phyloP scores from a whole-genome alignment of 805 yeast genomes.

The Candida multigemmis region DNA sequence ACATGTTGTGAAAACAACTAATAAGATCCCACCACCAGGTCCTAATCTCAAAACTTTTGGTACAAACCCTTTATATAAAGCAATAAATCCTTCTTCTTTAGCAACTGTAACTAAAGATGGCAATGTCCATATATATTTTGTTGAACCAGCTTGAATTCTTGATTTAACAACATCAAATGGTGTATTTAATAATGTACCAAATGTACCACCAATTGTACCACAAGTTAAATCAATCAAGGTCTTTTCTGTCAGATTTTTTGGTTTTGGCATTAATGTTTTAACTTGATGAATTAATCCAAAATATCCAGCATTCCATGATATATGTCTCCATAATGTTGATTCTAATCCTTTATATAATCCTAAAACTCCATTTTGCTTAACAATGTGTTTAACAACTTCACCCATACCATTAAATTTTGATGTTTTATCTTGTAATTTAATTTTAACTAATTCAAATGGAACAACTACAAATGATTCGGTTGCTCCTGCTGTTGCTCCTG shows the following conservation, averaged over 20 bases:
- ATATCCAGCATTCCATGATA: conserved; percentile 96
- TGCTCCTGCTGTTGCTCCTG: conserved; percentile 99
- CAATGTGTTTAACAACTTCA: conserved; percentile 69
- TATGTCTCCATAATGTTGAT: conserved; percentile 96
- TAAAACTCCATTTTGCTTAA: conserved; percentile 66
- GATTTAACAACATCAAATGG: conserved; percentile 98
- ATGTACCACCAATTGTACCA: conserved; percentile 94
- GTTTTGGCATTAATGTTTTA: conserved; percentile 68
- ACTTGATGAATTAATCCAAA: conserved; percentile 92
- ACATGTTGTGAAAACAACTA: conserved; percentile 91
- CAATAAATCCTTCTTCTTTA: conserved; percentile 86
- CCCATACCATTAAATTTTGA: conserved; percentile 77
- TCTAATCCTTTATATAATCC: conserved; percentile 93
- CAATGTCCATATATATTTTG: conserved; percentile 87
- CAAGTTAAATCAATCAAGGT: conserved; percentile 82
- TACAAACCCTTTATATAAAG: conserved; percentile 90
- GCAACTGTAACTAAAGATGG: conserved; percentile 70
- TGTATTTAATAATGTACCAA: conserved; percentile 91
- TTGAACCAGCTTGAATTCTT: conserved; percentile 85
- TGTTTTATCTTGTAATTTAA: conserved; percentile 83
- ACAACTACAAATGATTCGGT: conserved; percentile 95
- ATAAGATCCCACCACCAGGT: conserved; percentile 97
- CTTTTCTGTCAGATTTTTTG: conserved; percentile 61
- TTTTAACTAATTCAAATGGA: conserved; percentile 93
- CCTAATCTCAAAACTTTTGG: conserved; percentile 97